A percentile compares a stretch with the other conserved stretches of the same genome.
phyloP scores from a whole-genome alignment of 306 rosid species.

The Cajanus cajan region DNA sequence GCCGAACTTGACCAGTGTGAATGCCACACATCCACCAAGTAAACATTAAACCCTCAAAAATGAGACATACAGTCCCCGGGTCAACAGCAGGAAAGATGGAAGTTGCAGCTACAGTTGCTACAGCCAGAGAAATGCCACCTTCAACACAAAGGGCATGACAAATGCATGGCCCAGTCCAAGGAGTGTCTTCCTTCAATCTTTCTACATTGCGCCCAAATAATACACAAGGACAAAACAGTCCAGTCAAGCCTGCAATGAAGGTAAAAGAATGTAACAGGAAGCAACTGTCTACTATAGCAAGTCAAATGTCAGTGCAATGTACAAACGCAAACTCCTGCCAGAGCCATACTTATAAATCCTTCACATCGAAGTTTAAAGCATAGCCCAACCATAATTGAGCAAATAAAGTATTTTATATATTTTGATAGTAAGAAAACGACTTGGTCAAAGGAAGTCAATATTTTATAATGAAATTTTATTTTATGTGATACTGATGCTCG shows the following conservation, averaged over 20 bases:
- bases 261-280: conserved; percentile 12
- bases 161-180: conserved; percentile 80
- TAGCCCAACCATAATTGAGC: not conserved
- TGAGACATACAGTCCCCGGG: conserved; percentile 66
- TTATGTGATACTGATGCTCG: not conserved
- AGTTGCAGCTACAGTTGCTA: conserved; percentile 55
- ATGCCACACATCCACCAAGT: conserved; percentile 99
- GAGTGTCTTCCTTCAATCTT: conserved; percentile 68
- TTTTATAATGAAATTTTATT: not conserved
- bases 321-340: not conserved
- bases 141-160: conserved; percentile 93
- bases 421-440: conserved; percentile 1
- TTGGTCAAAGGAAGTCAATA: not conserved
- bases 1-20: conserved; percentile 86
- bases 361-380: not conserved
- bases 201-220: conserved; percentile 87
- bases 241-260: conserved; percentile 69
- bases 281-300: not conserved
- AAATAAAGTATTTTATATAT: conserved; percentile 11
- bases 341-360: not conserved
- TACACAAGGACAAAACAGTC: conserved; percentile 91
- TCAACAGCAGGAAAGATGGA: conserved; percentile 55
- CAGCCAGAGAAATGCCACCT: conserved; percentile 89
- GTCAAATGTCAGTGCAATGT: not conserved
- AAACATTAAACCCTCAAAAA: conserved; percentile 82